These are phyloP conservation scores for Aureobasidium sp. DNA, from an alignment of 2,329 filamentous ascomycete genomes.

Conservation along the genomic window DNA sequence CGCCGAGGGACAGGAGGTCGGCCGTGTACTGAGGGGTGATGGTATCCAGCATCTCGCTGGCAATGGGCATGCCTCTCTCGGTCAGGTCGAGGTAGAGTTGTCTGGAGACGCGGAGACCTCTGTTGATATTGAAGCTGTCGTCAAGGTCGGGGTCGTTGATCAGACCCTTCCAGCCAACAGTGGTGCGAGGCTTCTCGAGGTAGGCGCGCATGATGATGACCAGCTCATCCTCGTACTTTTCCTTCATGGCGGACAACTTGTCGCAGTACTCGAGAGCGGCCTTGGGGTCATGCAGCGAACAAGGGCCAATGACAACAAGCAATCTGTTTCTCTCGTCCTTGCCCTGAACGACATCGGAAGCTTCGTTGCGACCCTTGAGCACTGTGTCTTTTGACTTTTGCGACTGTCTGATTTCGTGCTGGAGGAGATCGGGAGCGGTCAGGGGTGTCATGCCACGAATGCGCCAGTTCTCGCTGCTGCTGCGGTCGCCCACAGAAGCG, in stretches of 20 bases:
- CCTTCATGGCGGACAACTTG: conserved; percentile 67
- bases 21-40: conserved; percentile 96
- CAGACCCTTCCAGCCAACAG: conserved; percentile 96
- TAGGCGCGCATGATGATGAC: conserved; percentile 97
- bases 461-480: conserved; percentile 43
- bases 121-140: conserved; percentile 98
- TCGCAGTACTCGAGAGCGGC: conserved; percentile 91
- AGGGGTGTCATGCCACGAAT: conserved; percentile 81
- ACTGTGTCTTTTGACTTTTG: conserved; percentile 46
- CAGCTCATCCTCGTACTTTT: conserved; percentile 82
- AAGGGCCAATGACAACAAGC: conserved; percentile 82
- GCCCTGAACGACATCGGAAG: conserved; percentile 53
- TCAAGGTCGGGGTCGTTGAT: conserved; percentile 99
- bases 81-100: conserved; percentile 93
- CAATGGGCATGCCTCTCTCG: conserved; percentile 85
- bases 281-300: conserved; percentile 91
- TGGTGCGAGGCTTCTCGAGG: conserved; percentile 96
- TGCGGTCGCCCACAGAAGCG: conserved; percentile 40
- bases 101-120: conserved; percentile 76
- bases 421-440: conserved; percentile 86
- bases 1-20: conserved; percentile 82
- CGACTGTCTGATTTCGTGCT: conserved; percentile 71
- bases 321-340: conserved; percentile 48
- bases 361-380: conserved; percentile 50
- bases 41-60: conserved; percentile 95